Evolutionary conservation across 345 rosid species (phyloP), one percentile per base, ranked within the genome.

Genomic region (Euclidium syriacum): DNA sequence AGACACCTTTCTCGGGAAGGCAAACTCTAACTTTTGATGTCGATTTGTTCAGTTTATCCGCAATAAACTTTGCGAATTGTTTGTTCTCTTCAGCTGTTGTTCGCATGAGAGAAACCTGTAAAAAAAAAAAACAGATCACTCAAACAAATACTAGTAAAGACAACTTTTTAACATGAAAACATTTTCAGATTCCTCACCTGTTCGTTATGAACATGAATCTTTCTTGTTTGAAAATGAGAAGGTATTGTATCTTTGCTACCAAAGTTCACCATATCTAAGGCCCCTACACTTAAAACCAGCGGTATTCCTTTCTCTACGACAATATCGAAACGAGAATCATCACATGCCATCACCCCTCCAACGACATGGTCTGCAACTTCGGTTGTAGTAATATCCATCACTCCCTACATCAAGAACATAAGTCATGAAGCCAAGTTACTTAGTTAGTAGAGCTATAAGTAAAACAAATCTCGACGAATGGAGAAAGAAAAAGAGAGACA

Each of bases 281-380:
- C 98, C 42, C 96, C 98, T 3, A 85, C 83, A 52, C 96, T 92
- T 54, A 92, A 72, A 33, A 92, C 95, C 63, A 89, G 75, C 26
- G 96, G 98, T 67, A 92, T 77, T 68, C 83, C 84, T 80, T 77
- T 82, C 74, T 92, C 90, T 50, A 83, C 72, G 39, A 80, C 78
- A 27, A 77, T 82, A 75, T 89, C 86, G 62, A 89, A 92, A 38
- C 95, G 95, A 44, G 88, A 86, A 71, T 80, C 75, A 72, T 92
- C 82, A 70, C 98, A 87, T 53, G 98, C 91, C 95, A 88, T 88
- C 66, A 83, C 89, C 46, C 98, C 98, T 66, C 96, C 96, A 47
- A 86, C 95, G 2, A 88, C 43, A 72, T 85, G 77, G 80, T 88
- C 98, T 40, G 98, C 98, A 65, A 92, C 95, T 78, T 92, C 96